phyloP scores from a whole-genome alignment of 2,329 filamentous ascomycete species.

The Fusarium sp. region DNA sequence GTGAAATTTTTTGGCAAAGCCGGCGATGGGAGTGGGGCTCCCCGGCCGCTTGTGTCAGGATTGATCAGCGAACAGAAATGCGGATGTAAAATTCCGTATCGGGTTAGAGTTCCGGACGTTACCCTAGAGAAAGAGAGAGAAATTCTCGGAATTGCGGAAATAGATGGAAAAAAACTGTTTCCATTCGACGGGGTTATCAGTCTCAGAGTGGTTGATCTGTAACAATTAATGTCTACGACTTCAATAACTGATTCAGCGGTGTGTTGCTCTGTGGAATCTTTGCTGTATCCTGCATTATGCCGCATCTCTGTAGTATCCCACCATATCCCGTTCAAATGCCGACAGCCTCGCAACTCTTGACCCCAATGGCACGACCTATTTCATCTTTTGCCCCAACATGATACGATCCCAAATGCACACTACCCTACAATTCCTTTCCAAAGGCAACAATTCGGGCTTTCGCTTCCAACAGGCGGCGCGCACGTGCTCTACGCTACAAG shows the following conservation, averaged over 20 bases:
- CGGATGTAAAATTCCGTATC: background rate
- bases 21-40: background rate
- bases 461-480: background rate
- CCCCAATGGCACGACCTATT: background rate
- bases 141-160: background rate
- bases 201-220: background rate
- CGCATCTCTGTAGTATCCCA: background rate
- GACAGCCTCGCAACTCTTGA: background rate
- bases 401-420: background rate
- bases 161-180: background rate
- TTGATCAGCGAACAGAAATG: conserved; percentile 2
- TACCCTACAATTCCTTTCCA: background rate
- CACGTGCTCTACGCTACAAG: background rate
- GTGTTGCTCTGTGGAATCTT: background rate
- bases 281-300: background rate
- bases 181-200: background rate
- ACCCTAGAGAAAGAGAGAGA: background rate
- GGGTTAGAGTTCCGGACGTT: background rate
- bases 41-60: conserved; percentile 7
- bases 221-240: background rate
- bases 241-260: background rate
- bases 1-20: no score
- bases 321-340: background rate
- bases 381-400: background rate
- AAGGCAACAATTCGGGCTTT: background rate